phyloP scores from a whole-genome alignment of 768 basidiomycete genomes.

The Mycena rosella region DNA sequence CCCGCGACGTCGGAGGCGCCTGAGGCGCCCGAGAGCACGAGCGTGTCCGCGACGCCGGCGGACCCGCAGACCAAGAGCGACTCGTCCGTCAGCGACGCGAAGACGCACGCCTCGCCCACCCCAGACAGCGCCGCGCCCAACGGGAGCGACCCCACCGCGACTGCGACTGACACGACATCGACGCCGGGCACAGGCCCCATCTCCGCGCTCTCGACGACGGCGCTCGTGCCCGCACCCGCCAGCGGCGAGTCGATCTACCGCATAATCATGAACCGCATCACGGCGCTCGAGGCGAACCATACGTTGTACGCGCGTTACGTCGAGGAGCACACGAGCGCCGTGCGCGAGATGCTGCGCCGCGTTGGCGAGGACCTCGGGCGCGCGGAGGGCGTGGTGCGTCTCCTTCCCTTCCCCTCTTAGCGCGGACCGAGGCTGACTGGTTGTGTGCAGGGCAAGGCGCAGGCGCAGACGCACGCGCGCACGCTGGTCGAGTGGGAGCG shows the following conservation, averaged over 20 bases:
- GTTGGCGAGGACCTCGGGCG: slow-evolving; percentile 85
- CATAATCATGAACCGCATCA: slow-evolving; percentile 94
- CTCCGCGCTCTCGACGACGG: slow-evolving; percentile 35
- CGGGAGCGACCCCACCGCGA: slow-evolving; percentile 1
- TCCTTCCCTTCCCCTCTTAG: not conserved
- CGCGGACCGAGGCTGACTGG: not conserved
- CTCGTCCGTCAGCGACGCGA: not conserved
- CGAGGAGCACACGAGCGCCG: slow-evolving; percentile 85
- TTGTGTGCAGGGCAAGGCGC: slow-evolving; percentile 70
- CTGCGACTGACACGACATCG: not conserved
- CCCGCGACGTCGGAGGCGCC: slow-evolving; percentile 9
- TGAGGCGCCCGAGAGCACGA: not conserved
- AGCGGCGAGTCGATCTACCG: slow-evolving; percentile 95
- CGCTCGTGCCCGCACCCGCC: slow-evolving; percentile 39
- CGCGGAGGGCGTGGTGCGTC: slow-evolving; percentile 78
- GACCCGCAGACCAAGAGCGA: slow-evolving; percentile 4
- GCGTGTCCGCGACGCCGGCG: not conserved
- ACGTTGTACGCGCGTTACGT: slow-evolving; percentile 82
- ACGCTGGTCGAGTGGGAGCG: slow-evolving; percentile 76
- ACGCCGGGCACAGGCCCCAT: not conserved
- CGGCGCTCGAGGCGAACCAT: slow-evolving; percentile 87
- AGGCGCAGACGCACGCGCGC: slow-evolving; percentile 74
- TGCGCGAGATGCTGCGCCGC: slow-evolving; percentile 80
- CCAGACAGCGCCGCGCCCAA: not conserved
- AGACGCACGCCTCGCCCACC: not conserved